Conservation (phyloP, 2,329 filamentous ascomycete species). For the Verticillium nonalfalfae region DNA sequence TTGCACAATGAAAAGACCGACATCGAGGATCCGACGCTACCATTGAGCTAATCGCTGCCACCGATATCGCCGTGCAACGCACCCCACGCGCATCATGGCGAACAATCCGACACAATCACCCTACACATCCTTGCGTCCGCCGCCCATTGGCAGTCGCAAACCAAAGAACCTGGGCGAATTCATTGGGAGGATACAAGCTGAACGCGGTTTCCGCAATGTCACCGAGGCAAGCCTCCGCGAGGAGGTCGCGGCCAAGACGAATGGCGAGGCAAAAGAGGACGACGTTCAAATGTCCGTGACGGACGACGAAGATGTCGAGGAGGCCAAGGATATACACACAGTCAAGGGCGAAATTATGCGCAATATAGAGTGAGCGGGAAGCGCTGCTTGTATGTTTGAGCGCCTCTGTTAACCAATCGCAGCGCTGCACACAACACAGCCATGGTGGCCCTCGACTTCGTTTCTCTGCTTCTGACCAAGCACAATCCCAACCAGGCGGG, state of each 20-base stretch:
- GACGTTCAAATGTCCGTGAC: slow-evolving; percentile 32
- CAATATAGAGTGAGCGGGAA: slow-evolving; percentile 46
- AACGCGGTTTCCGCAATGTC: slow-evolving; percentile 76
- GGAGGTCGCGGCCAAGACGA: slow-evolving; percentile 52
- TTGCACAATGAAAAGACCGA: not conserved
- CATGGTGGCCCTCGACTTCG: slow-evolving; percentile 69
- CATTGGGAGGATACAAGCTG: slow-evolving; percentile 70
- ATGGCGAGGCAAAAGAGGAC: slow-evolving; percentile 38
- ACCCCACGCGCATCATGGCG: slow-evolving; percentile 8
- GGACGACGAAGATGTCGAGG: slow-evolving; percentile 27
- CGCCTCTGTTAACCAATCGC: not conserved
- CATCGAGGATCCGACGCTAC: not conserved
- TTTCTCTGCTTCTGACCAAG: slow-evolving; percentile 80
- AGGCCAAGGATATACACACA: slow-evolving; percentile 33
- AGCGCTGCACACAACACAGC: slow-evolving; percentile 51
- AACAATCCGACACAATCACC: slow-evolving; percentile 7
- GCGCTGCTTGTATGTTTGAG: not conserved
- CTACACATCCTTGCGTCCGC: slow-evolving; percentile 56
- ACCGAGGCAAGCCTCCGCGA: slow-evolving; percentile 66
- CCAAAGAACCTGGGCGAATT: slow-evolving; percentile 63
- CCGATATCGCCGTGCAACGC: not conserved
- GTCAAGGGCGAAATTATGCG: slow-evolving; percentile 52
- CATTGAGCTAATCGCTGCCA: not conserved
- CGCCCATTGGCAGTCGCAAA: slow-evolving; percentile 50
- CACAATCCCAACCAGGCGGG: slow-evolving; percentile 66